phyloP scores from a whole-genome alignment of 2,329 filamentous ascomycete species.

The Aspergillus melleus region DNA sequence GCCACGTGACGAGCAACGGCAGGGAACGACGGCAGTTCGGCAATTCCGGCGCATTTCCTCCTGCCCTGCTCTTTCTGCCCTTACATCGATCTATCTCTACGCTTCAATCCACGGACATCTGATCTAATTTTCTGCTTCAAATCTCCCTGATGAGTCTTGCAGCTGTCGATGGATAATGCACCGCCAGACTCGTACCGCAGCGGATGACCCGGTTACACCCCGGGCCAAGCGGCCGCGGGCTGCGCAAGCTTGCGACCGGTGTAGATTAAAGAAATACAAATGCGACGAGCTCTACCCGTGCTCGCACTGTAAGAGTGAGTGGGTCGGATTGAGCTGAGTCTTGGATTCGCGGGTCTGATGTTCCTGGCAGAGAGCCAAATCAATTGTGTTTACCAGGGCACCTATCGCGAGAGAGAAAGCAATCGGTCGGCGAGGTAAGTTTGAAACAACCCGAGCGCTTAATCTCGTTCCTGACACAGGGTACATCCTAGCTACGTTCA shows the following conservation, averaged over 20 bases:
- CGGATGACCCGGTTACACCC: conserved; percentile 21
- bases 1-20: not conserved
- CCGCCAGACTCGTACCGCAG: conserved; percentile 32
- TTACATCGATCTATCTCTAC: not conserved
- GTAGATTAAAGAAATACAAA: conserved; percentile 51
- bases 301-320: conserved; percentile 46
- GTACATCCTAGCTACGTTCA: conserved; percentile 29
- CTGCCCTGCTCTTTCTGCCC: not conserved
- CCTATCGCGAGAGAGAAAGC: conserved; percentile 32
- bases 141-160: not conserved
- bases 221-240: conserved; percentile 42
- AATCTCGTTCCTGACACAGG: not conserved
- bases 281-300: conserved; percentile 50
- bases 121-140: not conserved
- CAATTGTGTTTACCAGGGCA: conserved; percentile 37
- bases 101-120: not conserved
- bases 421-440: conserved; percentile 29
- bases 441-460: not conserved
- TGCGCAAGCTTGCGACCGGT: conserved; percentile 49
- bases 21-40: not conserved
- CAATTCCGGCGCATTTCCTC: not conserved
- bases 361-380: conserved; percentile 30
- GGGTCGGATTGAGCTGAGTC: not conserved
- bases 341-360: conserved; percentile 1
- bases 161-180: conserved; percentile 30